These are phyloP conservation scores for Orbilia ellipsospora DNA, from an alignment of 2,329 filamentous ascomycete genomes.

Conservation along the genomic window DNA sequence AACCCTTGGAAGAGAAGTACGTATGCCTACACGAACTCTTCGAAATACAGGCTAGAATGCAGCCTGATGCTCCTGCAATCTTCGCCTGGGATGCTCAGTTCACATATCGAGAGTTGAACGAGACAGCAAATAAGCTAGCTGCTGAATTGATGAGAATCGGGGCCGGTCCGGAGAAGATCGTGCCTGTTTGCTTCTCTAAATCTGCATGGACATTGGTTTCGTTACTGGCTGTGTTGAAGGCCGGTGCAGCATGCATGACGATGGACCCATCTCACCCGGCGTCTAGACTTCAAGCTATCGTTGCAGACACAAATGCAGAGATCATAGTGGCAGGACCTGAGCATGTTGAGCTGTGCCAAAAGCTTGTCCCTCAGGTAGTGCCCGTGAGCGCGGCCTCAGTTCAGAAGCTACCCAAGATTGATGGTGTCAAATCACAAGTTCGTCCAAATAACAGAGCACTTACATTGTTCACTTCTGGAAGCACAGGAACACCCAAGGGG, in stretches of 20 bases:
- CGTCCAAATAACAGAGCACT: conserved; percentile 78
- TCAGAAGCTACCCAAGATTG: neutral
- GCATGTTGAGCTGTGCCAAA: neutral
- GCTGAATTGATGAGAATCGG: neutral
- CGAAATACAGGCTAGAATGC: conserved; percentile 5
- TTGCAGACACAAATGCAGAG: neutral
- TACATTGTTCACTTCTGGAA: conserved; percentile 71
- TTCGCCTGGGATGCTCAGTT: conserved; percentile 9
- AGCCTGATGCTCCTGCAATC: conserved; percentile 2
- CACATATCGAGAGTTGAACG: conserved; percentile 5
- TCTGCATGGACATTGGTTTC: conserved; percentile 65
- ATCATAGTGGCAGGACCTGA: neutral
- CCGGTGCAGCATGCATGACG: conserved; percentile 66
- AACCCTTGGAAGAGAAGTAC: neutral
- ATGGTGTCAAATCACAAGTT: neutral
- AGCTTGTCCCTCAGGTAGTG: neutral
- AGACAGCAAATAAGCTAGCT: conserved; percentile 9
- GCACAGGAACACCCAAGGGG: conserved; percentile 61
- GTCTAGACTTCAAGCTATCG: conserved; percentile 62
- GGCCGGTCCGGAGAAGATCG: neutral
- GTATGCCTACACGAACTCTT: conserved; percentile 16
- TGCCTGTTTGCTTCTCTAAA: conserved; percentile 66
- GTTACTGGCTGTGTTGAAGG: conserved; percentile 66
- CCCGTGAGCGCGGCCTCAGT: neutral
- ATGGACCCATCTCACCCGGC: conserved; percentile 66